Base-by-base conservation (phyloP, 2,329 filamentous ascomycete species). In the Ophiostoma tasmaniense region DNA sequence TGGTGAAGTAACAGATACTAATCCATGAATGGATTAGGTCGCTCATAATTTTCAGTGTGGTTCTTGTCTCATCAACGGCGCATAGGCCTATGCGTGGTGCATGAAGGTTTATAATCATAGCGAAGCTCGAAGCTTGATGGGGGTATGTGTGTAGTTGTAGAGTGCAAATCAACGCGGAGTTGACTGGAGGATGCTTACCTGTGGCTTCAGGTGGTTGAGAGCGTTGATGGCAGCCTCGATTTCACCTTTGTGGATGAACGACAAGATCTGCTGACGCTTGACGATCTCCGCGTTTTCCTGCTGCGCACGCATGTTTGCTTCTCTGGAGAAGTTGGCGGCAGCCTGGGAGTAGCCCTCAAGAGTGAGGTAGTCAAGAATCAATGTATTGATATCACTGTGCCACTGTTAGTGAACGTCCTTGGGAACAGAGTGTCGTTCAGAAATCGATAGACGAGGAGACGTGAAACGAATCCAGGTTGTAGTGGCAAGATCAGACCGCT, bases 91-190 rank as follows among this genome's bases (percentile, higher is more conserved):
- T 92, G 95, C 93, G 95, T 99, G 95, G 95, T 99, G 95, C 95
- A 99, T 99, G 94, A 78, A 96, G 88, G 93, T 90, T 85, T 91
- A 84, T 97, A 97, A 99, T 99, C 95, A 95, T 93, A 80, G 86
- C 84, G 86, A 81, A 42, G 70, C 20, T 66, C 71, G 20, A 25
- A 25, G 25, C 8, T 28, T 20, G 17, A 20, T 7, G 25, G 22
- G 25, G 11, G 25, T 33, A 8, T 33, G 13, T 17, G 25, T 13
- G 10, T 25, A 10, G 28, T 11, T 13, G 10, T 25, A 10, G 28
- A 39, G 70, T 39, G 13, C 14, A 35, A 20, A 33, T 25, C 42
- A 68, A 33, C 45, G 14, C 30, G 13, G 66, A 22, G 11, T 45
- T 45, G 42, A 6, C 20, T 45, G 42, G 20, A 45, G n/a, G 52